phyloP scores from a whole-genome alignment of 331 rosid species.

The Stylosanthes scabra region DNA sequence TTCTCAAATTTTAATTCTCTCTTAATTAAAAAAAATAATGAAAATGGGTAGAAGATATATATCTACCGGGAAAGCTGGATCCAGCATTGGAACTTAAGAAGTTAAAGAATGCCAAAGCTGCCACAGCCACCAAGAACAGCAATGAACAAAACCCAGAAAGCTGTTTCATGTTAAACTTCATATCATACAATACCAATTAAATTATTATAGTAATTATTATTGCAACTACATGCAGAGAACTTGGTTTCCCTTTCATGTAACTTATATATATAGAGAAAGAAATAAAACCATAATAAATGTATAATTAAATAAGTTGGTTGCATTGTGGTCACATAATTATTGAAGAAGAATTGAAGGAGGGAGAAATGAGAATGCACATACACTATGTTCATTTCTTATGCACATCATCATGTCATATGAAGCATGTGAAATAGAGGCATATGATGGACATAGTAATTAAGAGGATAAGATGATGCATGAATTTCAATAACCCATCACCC shows the following conservation, averaged over 20 bases:
- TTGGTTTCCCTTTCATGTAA: background rate
- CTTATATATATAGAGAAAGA: background rate
- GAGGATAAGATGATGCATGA: too few relatives aligned
- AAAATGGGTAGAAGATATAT: background rate
- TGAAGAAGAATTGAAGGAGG: constrained; percentile 22
- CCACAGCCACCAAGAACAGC: constrained; percentile 47
- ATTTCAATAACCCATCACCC: too few relatives aligned
- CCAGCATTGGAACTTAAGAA: constrained; percentile 39
- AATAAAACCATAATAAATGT: background rate
- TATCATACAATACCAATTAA: constrained; percentile 1
- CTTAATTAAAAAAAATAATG: background rate
- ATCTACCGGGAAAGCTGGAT: constrained; percentile 50
- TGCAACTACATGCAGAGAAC: background rate
- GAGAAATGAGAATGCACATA: background rate
- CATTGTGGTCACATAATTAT: constrained; percentile 7
- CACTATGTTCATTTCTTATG: too few relatives aligned
- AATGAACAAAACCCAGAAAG: constrained; percentile 50
- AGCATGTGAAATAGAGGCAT: too few relatives aligned
- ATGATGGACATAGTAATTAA: too few relatives aligned
- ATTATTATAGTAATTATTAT: background rate
- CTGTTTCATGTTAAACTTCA: constrained; percentile 57
- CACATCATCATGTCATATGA: background rate
- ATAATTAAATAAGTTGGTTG: background rate
- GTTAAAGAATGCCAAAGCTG: constrained; percentile 43
- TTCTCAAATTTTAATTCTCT: background rate